Evolutionary conservation across 768 basidiomycete species (phyloP), one percentile per base, ranked within the genome.

Genomic region (Lactifluus piperatus): DNA sequence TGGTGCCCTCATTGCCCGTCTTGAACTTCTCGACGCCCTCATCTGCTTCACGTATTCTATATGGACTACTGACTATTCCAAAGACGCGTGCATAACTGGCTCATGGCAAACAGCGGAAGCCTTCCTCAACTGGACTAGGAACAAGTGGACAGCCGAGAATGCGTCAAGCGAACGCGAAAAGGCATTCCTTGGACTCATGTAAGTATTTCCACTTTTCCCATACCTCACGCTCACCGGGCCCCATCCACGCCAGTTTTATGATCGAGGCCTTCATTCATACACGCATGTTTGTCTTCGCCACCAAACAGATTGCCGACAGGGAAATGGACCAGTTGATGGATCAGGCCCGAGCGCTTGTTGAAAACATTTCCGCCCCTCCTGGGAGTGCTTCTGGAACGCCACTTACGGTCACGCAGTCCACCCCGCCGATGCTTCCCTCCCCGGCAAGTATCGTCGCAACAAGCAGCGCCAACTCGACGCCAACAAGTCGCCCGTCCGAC

Each of bases 11-110:
- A 85, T 91, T 67, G 86, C 87, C 29, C 80, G 87, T 26, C 77
- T 91, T 20, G 90, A 91, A 69, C 83, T 88, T 48, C 73, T 90
- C 41, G 89, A 93, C 71, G 86, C 90, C 44, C 79, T 92, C 57
- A 75, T 92, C 44, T 87, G 86, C 72, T 93, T 92, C 72, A 82
- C 86, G 4, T 94, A 90, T 68, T 80, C 87, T 5, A 77, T 89
- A 64, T 94, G 90, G 91, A 83, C 81, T 71, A 84, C 79, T 66
- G 88, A 90, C 61, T 81, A 83, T 66, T 70, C 74, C 64, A 75
- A 76, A 58, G 77, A 77, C 57, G 66, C 71, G 7, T 88, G 86
- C 70, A 77, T 76, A 66, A 75, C 73, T 44, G 79, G 80, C 51
- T 82, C 82, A 18, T 90, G 88, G 88, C 68, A 73, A 13, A 87